Base-by-base conservation (phyloP, 352 stramenopile genomes). In the Ophiocytium majus region DNA sequence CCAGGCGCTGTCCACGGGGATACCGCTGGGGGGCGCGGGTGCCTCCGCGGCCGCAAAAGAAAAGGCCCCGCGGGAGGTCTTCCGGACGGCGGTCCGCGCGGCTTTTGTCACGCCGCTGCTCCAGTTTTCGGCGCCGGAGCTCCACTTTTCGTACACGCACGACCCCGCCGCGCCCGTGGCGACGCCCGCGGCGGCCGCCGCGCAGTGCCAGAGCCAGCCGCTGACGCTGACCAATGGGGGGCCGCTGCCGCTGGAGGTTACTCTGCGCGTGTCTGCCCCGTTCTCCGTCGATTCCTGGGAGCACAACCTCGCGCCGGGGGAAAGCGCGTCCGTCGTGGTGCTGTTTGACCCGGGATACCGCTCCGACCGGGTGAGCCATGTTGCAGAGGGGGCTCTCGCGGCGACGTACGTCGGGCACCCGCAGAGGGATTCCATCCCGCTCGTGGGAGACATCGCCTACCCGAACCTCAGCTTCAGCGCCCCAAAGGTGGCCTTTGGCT, bases 341-440 rank as follows among this genome's bases (percentile, higher is more conserved):
- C 91, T 96, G 71, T 98, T 98, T 87, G 95, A 98, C 85, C 94
- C 95, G 0, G 93, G 94, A 43, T 97, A 96, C 83, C 95, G 95
- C 81, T 92, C 95, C 63, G 95, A 98, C 86, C 92, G 95, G 79
- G 90, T 92, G 23, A 96, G 93, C 79, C 95, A 96, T 31, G 86
- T 93, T 0, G 92, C 96, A 35, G 93, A 97, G 63, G 90, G 92
- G 31, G 95, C 94, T 76, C 91, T 98, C 10, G 80, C 92, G 0
- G 90, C 96, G 75, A 83, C 90, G 1, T 98, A 97, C 89, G 90
- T 91, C 0, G 92, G 92, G 14, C 95, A 98, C 80, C 94, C 95
- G 10, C 92, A 98, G 79, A 94, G 92, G 78, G 95, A 98, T 84
- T 92, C 84, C 36, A 90, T 98, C 17, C 91, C 95, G 0, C 86